phyloP scores from a whole-genome alignment of 202 grass and related monocot genomes.

The Bolboschoenoplectus hybrid region DNA sequence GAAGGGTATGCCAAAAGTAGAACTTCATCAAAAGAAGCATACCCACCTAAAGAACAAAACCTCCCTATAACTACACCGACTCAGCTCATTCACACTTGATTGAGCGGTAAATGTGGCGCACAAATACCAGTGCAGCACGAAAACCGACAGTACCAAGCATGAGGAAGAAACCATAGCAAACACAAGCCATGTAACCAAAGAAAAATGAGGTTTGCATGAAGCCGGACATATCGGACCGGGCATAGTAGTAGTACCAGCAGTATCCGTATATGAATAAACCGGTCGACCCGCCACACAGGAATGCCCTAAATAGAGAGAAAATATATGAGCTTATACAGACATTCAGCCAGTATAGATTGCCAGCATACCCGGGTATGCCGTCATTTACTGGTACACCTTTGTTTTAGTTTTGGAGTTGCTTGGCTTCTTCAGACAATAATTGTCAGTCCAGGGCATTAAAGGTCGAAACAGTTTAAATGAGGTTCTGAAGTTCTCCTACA shows the following conservation, averaged over 20 bases:
- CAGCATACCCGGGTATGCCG: background rate
- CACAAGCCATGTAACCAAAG: slow-evolving; percentile 96
- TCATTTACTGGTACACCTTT: background rate
- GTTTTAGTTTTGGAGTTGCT: background rate
- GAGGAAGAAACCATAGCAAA: slow-evolving; percentile 95
- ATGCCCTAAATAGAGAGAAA: slow-evolving; percentile 54
- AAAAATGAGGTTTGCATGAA: slow-evolving; percentile 99
- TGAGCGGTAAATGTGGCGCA: slow-evolving; percentile 89
- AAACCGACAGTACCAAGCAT: slow-evolving; percentile 88
- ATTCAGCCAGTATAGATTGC: background rate
- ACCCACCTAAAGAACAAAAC: background rate
- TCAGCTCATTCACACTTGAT: slow-evolving; percentile 82
- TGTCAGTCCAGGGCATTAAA: background rate
- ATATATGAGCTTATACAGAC: slow-evolving; percentile 15
- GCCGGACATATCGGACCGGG: slow-evolving; percentile 90
- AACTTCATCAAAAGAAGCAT: slow-evolving; percentile 25
- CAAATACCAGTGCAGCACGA: slow-evolving; percentile 73
- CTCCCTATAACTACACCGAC: background rate
- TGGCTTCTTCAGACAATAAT: background rate
- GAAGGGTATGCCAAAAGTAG: slow-evolving; percentile 26
- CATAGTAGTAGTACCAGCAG: slow-evolving; percentile 95
- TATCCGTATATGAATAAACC: slow-evolving; percentile 88
- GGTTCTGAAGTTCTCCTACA: background rate
- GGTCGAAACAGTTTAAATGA: background rate
- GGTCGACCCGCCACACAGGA: slow-evolving; percentile 88